Percentiles rank a stretch among this genome's conserved stretches.
phyloP scores from a whole-genome alignment of 1,139 yeast species.

The Diutina siamensis region DNA sequence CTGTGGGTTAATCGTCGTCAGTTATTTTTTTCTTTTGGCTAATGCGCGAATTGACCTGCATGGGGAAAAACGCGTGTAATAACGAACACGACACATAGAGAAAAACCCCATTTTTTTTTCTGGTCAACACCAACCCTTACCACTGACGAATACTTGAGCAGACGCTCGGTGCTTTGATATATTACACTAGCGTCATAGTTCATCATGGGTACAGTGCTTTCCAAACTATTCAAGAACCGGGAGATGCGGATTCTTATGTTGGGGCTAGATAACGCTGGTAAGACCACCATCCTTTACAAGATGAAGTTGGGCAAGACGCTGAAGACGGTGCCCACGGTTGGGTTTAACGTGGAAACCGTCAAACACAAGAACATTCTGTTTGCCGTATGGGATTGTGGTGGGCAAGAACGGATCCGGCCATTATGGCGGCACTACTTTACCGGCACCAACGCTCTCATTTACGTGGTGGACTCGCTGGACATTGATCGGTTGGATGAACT shows the following conservation, averaged over 20 bases:
- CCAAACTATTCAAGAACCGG: constrained; percentile 28
- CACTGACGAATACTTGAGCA: neutral
- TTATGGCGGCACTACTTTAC: constrained; percentile 93
- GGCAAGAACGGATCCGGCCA: constrained; percentile 83
- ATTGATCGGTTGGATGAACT: constrained; percentile 63
- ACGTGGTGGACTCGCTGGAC: constrained; percentile 81
- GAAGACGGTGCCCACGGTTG: constrained; percentile 87
- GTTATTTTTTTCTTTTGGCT: too few relatives aligned
- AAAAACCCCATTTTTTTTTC: neutral
- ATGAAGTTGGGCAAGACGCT: constrained; percentile 64
- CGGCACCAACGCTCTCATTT: constrained; percentile 87
- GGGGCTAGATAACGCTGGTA: constrained; percentile 89
- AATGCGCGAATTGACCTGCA: too few relatives aligned
- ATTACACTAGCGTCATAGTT: too few relatives aligned
- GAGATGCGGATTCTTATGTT: constrained; percentile 74
- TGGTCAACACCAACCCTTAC: neutral
- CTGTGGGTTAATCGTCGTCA: too few relatives aligned
- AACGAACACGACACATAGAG: neutral
- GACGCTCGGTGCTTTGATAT: neutral
- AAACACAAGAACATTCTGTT: constrained; percentile 78
- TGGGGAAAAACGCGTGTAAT: neutral
- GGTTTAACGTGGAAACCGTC: constrained; percentile 89
- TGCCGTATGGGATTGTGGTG: constrained; percentile 97
- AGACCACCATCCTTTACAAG: constrained; percentile 68
- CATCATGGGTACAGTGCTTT: constrained; percentile 9